Evolutionary conservation across 2,329 filamentous ascomycete species (phyloP).

Genomic region (Claviceps spartinae): DNA sequence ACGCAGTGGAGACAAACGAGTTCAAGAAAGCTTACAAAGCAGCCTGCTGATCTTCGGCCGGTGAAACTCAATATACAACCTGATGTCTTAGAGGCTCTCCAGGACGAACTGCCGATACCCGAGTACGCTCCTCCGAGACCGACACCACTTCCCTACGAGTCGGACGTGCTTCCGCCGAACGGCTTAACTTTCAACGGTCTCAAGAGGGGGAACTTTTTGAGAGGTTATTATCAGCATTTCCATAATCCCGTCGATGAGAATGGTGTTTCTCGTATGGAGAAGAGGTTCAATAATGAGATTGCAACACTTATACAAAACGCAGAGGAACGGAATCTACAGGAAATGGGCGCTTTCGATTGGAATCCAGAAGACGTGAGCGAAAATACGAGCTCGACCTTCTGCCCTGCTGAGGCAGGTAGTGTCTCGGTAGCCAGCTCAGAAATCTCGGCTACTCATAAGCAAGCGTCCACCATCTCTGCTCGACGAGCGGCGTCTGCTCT

Average conservation of each 20-base stretch:
- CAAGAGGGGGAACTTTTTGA: constrained; percentile 44
- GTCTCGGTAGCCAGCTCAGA: background rate
- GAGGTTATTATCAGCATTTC: constrained; percentile 48
- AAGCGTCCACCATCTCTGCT: constrained; percentile 23
- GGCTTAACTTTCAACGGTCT: constrained; percentile 43
- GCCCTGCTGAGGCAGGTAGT: background rate
- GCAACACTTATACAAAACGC: constrained; percentile 39
- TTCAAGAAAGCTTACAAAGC: constrained; percentile 45
- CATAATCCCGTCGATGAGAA: constrained; percentile 53
- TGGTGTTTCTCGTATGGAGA: constrained; percentile 49
- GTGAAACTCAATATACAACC: constrained; percentile 51
- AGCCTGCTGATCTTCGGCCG: constrained; percentile 35
- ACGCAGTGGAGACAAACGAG: constrained; percentile 46
- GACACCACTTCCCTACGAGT: constrained; percentile 52
- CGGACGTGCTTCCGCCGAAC: constrained; percentile 50
- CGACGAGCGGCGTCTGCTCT: constrained; percentile 41
- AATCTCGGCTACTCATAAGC: constrained; percentile 8
- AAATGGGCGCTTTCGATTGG: constrained; percentile 50
- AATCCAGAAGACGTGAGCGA: constrained; percentile 43
- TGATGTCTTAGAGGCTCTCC: constrained; percentile 29
- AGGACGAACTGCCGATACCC: constrained; percentile 67
- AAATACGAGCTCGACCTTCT: constrained; percentile 10
- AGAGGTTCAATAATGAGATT: constrained; percentile 42
- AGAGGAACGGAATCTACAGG: constrained; percentile 53
- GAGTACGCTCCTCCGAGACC: constrained; percentile 79